A percentile compares a stretch with the other conserved stretches of the same genome.
Conservation (phyloP, 2,329 filamentous ascomycete genomes). For the Aspergillus chevalieri region DNA sequence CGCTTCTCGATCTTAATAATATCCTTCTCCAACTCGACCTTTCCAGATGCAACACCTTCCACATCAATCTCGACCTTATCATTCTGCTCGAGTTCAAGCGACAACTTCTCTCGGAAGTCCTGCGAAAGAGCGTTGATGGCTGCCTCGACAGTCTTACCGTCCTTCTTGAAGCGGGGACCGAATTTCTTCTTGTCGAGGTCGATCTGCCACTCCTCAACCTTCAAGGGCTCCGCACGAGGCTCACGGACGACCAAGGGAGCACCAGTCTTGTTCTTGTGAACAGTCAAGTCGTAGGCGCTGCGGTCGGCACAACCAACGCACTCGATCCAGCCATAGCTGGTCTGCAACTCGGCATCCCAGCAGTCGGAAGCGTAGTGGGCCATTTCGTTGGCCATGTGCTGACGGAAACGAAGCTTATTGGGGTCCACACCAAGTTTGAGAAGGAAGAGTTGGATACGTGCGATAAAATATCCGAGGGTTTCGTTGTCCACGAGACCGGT, state of each 20-base stretch:
- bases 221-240: conserved; percentile 67
- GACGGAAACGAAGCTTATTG: conserved; percentile 86
- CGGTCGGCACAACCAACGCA: conserved; percentile 95
- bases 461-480: conserved; percentile 95
- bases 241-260: conserved; percentile 79
- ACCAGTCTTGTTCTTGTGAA: conserved; percentile 89
- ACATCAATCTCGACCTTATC: conserved; percentile 76
- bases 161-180: conserved; percentile 91
- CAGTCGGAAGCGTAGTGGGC: conserved; percentile 95
- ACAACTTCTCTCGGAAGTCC: conserved; percentile 71
- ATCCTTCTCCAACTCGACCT: conserved; percentile 72
- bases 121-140: conserved; percentile 72
- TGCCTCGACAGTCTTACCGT: conserved; percentile 76
- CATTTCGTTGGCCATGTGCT: conserved; percentile 90
- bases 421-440: conserved; percentile 80
- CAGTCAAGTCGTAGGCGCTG: conserved; percentile 87
- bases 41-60: conserved; percentile 59
- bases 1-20: conserved; percentile 77
- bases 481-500: conserved; percentile 87
- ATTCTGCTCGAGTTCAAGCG: conserved; percentile 63
- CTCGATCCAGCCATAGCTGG: conserved; percentile 94
- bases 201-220: conserved; percentile 79
- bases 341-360: conserved; percentile 93
- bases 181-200: conserved; percentile 94
- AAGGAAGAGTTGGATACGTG: conserved; percentile 86